These are phyloP conservation scores for Debaryomyces tyrocola DNA, from an alignment of 805 yeast species.

Conservation along the genomic window DNA sequence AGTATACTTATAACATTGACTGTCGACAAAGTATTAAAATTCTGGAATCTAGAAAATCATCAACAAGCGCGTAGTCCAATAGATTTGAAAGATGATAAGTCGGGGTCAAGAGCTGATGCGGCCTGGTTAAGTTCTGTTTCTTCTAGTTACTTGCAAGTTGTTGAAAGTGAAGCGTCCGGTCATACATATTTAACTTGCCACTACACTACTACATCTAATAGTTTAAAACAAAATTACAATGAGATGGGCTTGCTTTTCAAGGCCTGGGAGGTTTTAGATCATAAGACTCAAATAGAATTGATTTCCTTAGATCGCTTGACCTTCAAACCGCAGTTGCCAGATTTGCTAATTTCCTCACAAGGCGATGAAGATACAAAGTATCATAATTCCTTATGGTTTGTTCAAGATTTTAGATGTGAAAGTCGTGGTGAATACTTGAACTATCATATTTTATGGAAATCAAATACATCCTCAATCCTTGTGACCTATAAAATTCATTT, in stretches of 20 bases:
- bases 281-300: slow-evolving; percentile 6
- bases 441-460: slow-evolving; percentile 57
- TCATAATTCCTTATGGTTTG: slow-evolving; percentile 43
- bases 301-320: slow-evolving; percentile 11
- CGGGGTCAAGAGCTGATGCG: neutral
- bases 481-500: slow-evolving; percentile 21
- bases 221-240: slow-evolving; percentile 3
- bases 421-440: slow-evolving; percentile 4
- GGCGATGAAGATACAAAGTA: slow-evolving; percentile 2
- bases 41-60: slow-evolving; percentile 57
- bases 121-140: slow-evolving; percentile 32
- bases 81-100: slow-evolving; percentile 9
- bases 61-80: slow-evolving; percentile 17
- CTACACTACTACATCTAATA: slow-evolving; percentile 13
- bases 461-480: slow-evolving; percentile 55
- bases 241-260: slow-evolving; percentile 21
- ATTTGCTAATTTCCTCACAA: neutral
- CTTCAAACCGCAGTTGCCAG: slow-evolving; percentile 18
- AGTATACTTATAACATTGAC: slow-evolving; percentile 50
- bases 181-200: slow-evolving; percentile 16
- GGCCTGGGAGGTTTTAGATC: slow-evolving; percentile 20
- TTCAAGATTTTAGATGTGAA: slow-evolving; percentile 36
- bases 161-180: slow-evolving; percentile 4
- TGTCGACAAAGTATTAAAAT: slow-evolving; percentile 50
- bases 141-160: slow-evolving; percentile 26